Percentiles rank a stretch among this genome's conserved stretches.
phyloP scores from a whole-genome alignment of 345 rosid species.

The Populus euphratica region DNA sequence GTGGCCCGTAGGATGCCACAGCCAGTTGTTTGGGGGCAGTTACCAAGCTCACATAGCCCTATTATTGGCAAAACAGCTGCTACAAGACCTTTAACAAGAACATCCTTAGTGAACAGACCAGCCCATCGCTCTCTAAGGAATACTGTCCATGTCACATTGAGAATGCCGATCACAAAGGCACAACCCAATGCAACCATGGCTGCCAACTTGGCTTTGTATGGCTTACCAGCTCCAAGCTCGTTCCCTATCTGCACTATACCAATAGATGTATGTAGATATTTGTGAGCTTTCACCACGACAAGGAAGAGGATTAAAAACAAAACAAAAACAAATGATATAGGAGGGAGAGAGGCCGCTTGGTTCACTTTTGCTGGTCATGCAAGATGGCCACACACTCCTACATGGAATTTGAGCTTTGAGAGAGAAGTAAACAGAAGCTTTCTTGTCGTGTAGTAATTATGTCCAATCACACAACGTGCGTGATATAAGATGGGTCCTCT shows the following conservation, averaged over 20 bases:
- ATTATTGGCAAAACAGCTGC: conserved; percentile 81
- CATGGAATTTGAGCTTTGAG: conserved; percentile 16
- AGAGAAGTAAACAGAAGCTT: conserved; percentile 12
- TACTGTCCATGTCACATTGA: conserved; percentile 81
- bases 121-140: conserved; percentile 71
- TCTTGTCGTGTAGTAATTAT: conserved; percentile 17
- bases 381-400: conserved; percentile 18
- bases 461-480: conserved; percentile 38
- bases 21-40: conserved; percentile 96
- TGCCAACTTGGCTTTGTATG: conserved; percentile 76
- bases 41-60: conserved; percentile 90
- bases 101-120: conserved; percentile 61
- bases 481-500: conserved; percentile 16
- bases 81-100: conserved; percentile 57
- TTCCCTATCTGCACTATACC: conserved; percentile 71
- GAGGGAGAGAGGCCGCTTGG: not conserved
- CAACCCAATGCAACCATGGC: conserved; percentile 83
- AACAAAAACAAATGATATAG: not conserved
- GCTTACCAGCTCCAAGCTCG: conserved; percentile 92
- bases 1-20: conserved; percentile 93
- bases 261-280: not conserved
- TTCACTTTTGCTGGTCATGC: conserved; percentile 19
- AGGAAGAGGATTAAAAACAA: not conserved
- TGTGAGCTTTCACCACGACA: not conserved
- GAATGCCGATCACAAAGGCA: conserved; percentile 62